A percentile compares a stretch with the other conserved stretches of the same genome.
phyloP scores from a whole-genome alignment of 148 eudicot species.

The Euryodendron excelsum region DNA sequence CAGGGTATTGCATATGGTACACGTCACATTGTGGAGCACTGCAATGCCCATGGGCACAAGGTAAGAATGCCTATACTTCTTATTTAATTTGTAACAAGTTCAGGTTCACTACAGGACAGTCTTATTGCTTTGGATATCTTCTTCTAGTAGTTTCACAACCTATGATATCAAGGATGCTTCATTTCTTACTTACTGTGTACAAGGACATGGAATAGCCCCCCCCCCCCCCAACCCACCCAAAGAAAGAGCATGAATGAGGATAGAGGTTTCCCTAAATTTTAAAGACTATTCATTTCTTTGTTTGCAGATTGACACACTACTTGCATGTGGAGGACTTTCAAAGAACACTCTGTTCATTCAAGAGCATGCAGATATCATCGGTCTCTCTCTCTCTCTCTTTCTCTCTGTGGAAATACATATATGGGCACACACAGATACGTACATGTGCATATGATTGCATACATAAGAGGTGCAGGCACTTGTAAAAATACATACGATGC shows the following conservation, averaged over 20 bases:
- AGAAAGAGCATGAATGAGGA: too few relatives aligned
- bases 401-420: neutral
- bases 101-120: neutral
- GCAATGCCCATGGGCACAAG: slow-evolving; percentile 92
- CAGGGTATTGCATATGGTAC: slow-evolving; percentile 98
- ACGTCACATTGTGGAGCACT: slow-evolving; percentile 93
- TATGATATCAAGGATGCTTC: neutral
- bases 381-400: slow-evolving; percentile 50
- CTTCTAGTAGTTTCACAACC: neutral
- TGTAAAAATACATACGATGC: neutral
- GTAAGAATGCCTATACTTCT: slow-evolving; percentile 38
- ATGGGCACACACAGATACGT: neutral
- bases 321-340: slow-evolving; percentile 95
- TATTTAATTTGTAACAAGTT: neutral
- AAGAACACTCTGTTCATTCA: slow-evolving; percentile 88
- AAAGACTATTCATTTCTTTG: neutral
- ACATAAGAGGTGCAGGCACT: neutral
- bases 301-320: slow-evolving; percentile 80
- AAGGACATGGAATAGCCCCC: neutral
- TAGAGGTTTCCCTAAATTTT: neutral
- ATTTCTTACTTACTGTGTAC: neutral
- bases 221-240: too few relatives aligned
- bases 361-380: slow-evolving; percentile 96
- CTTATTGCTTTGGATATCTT: neutral
- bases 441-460: neutral